A percentile compares a stretch with the other conserved stretches of the same genome.
These are phyloP conservation scores for Phytophthora fragariae DNA, from an alignment of 352 stramenopile species.

Conservation along the genomic window DNA sequence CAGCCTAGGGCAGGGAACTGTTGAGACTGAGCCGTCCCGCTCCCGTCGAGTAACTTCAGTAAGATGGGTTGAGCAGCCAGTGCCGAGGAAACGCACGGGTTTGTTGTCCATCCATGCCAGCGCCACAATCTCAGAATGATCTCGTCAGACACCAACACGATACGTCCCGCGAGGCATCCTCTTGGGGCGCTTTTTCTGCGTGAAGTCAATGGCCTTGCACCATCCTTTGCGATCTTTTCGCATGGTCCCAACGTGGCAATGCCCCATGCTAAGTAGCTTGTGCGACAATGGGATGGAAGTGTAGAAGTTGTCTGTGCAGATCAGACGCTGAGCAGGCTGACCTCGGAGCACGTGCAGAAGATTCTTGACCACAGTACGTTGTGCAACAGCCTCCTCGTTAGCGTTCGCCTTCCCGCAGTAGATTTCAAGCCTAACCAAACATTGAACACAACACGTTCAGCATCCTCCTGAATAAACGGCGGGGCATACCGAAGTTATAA, in stretches of 20 bases:
- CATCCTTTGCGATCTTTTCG: slow-evolving; percentile 19
- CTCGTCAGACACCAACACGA: slow-evolving; percentile 3
- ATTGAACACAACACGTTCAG: not conserved
- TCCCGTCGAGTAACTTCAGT: too few relatives aligned
- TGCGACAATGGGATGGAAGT: slow-evolving; percentile 15
- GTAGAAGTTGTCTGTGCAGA: slow-evolving; percentile 4
- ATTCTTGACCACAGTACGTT: not conserved
- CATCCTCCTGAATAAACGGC: not conserved
- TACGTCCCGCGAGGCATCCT: slow-evolving; percentile 2
- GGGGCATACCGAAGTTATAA: not conserved
- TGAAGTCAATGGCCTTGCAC: slow-evolving; percentile 22
- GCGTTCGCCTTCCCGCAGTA: not conserved
- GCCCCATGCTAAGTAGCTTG: slow-evolving; percentile 14
- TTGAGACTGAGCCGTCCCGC: too few relatives aligned
- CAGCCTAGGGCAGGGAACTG: too few relatives aligned
- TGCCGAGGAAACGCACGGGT: not conserved
- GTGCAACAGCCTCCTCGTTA: not conserved
- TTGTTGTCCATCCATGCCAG: slow-evolving; percentile 22
- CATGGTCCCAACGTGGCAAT: slow-evolving; percentile 21
- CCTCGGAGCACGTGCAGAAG: not conserved
- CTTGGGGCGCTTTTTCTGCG: slow-evolving; percentile 10
- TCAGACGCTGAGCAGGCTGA: not conserved
- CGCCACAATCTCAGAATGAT: slow-evolving; percentile 13
- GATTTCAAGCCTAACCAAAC: not conserved
- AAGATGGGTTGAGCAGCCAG: too few relatives aligned